phyloP scores from a whole-genome alignment of 2,329 filamentous ascomycete genomes.

The Botrytis squamosa region DNA sequence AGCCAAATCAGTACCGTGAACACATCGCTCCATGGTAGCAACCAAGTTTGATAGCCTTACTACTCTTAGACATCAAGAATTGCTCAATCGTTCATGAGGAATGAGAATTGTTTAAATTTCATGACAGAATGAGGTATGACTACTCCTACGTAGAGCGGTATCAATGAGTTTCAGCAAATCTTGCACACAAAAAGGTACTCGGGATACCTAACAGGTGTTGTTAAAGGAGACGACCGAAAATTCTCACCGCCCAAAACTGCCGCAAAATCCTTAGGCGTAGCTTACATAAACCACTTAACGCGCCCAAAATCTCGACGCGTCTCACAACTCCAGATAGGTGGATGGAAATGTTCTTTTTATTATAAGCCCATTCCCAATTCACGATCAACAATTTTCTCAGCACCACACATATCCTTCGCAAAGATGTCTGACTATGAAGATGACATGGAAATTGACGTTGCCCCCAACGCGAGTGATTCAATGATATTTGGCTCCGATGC shows the following conservation, averaged over 20 bases:
- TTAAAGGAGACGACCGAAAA: not conserved
- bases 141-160: not conserved
- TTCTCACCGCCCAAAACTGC: not conserved
- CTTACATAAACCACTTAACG: constrained; percentile 23
- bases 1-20: not conserved
- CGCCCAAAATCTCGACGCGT: constrained; percentile 21
- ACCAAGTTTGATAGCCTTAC: not conserved
- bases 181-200: not conserved
- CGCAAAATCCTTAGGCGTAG: not conserved
- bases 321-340: constrained; percentile 1
- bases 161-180: not conserved
- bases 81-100: not conserved
- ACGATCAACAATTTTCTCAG: not conserved
- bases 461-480: constrained; percentile 48
- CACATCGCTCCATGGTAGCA: not conserved
- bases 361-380: not conserved
- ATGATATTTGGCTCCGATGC: constrained; percentile 73
- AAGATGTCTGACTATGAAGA: constrained; percentile 58
- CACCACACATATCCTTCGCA: not conserved
- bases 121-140: not conserved
- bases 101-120: not conserved
- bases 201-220: not conserved
- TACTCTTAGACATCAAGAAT: not conserved
- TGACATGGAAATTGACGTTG: constrained; percentile 66
- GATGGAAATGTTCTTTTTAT: not conserved